Conservation (phyloP, 345 rosid genomes). For the Brassica cretica region DNA sequence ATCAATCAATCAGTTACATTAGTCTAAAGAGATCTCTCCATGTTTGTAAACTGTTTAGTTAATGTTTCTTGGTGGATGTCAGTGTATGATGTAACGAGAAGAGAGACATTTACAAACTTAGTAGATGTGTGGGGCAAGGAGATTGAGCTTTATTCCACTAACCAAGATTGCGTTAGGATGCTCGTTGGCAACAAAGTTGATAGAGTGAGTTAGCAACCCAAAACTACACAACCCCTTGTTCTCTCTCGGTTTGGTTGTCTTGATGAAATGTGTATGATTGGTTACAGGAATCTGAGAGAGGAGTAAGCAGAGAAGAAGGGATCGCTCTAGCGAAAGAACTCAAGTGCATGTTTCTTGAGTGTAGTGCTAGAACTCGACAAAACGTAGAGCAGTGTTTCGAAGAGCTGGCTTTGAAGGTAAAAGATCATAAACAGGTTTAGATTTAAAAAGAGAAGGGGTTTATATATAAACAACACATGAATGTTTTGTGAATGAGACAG, state of each 20-base stretch:
- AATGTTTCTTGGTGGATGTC: conserved; percentile 17
- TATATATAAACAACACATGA: not conserved
- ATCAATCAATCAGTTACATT: not conserved
- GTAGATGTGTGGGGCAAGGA: conserved; percentile 95
- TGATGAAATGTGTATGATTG: conserved; percentile 21
- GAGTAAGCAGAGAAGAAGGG: conserved; percentile 87
- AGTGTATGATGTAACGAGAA: conserved; percentile 92
- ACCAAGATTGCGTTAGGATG: conserved; percentile 83
- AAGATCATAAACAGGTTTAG: not conserved
- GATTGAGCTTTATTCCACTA: conserved; percentile 77
- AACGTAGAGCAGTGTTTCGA: conserved; percentile 91
- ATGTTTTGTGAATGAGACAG: conserved; percentile 38
- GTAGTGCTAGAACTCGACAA: conserved; percentile 88
- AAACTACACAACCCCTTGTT: not conserved
- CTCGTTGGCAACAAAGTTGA: conserved; percentile 98
- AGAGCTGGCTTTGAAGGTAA: conserved; percentile 86
- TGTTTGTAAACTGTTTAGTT: conserved; percentile 4
- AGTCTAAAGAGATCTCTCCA: not conserved
- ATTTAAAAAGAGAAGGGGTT: not conserved
- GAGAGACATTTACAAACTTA: conserved; percentile 85
- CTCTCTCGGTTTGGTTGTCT: not conserved
- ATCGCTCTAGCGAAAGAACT: conserved; percentile 69
- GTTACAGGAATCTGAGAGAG: conserved; percentile 82
- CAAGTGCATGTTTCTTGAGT: conserved; percentile 75
- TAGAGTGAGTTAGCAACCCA: conserved; percentile 49